A percentile compares a stretch with the other conserved stretches of the same genome.
These are phyloP conservation scores for Pythium sukuiense DNA, from an alignment of 352 stramenopile genomes.

Conservation along the genomic window DNA sequence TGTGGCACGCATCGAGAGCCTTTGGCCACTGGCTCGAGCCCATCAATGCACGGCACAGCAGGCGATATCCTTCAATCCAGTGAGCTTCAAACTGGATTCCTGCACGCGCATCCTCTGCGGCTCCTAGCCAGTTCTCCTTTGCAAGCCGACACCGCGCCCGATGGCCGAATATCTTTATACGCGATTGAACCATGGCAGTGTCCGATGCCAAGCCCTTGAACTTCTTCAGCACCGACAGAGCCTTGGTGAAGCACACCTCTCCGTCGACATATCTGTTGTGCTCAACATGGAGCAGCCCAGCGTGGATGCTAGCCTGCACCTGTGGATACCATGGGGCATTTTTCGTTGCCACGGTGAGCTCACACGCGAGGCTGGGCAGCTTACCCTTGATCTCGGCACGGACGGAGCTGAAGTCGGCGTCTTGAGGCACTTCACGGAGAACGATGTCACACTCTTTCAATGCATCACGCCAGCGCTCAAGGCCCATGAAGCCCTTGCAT, in stretches of 20 bases:
- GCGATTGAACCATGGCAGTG: not conserved
- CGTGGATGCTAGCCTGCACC: not conserved
- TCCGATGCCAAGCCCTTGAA: not conserved
- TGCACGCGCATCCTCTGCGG: not conserved
- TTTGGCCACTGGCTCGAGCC: not conserved
- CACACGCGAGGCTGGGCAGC: no score
- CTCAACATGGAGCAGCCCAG: not conserved
- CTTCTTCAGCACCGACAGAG: not conserved
- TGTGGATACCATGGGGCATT: no score
- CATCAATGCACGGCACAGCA: not conserved
- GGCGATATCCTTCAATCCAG: conserved; percentile 8
- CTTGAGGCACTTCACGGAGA: not conserved
- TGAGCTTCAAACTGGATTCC: not conserved
- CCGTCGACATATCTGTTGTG: not conserved
- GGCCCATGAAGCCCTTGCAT: not conserved
- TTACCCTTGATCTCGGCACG: no score
- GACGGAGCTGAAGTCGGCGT: not conserved
- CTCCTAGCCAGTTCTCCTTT: not conserved
- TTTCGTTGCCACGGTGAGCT: no score
- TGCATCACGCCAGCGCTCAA: not conserved
- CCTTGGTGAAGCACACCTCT: not conserved
- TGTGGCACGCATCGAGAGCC: not conserved
- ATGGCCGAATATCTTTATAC: conserved; percentile 6
- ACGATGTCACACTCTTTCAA: not conserved
- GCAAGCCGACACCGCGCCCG: conserved; percentile 15